phyloP scores from a whole-genome alignment of 2,329 filamentous ascomycete genomes.

The Fusarium musae region DNA sequence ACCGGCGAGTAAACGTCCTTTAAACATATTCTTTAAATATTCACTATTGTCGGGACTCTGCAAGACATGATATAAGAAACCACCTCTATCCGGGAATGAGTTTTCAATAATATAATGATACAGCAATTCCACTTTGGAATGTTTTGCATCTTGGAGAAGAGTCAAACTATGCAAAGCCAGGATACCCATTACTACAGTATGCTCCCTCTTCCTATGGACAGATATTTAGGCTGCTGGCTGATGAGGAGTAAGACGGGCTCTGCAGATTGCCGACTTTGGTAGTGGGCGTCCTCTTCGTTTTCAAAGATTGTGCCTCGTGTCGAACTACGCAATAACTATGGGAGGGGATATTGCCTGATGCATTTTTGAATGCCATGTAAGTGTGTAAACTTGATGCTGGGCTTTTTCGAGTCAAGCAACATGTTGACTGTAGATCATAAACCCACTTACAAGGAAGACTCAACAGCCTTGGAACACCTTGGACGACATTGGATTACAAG shows the following conservation, averaged over 20 bases:
- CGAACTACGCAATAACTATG: not conserved
- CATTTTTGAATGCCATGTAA: not conserved
- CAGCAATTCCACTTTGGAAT: not conserved
- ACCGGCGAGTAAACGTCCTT: not conserved
- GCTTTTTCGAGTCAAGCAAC: not conserved
- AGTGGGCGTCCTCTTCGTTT: slow-evolving; percentile 3
- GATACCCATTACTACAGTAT: not conserved
- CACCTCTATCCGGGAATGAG: not conserved
- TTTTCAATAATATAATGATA: not conserved
- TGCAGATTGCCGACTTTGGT: not conserved
- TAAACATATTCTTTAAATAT: not conserved
- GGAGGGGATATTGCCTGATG: not conserved
- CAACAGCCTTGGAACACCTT: not conserved
- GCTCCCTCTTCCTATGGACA: not conserved
- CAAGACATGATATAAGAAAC: not conserved
- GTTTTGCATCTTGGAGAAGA: not conserved
- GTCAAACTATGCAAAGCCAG: not conserved
- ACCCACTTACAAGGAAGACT: not conserved
- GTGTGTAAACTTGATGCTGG: not conserved
- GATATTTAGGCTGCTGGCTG: slow-evolving; percentile 16
- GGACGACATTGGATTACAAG: not conserved
- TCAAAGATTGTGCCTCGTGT: not conserved
- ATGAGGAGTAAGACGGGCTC: slow-evolving; percentile 12
- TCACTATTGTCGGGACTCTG: not conserved
- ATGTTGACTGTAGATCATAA: not conserved